These are phyloP conservation scores for Ophiostoma ulmi DNA, from an alignment of 2,329 filamentous ascomycete species.

Conservation along the genomic window DNA sequence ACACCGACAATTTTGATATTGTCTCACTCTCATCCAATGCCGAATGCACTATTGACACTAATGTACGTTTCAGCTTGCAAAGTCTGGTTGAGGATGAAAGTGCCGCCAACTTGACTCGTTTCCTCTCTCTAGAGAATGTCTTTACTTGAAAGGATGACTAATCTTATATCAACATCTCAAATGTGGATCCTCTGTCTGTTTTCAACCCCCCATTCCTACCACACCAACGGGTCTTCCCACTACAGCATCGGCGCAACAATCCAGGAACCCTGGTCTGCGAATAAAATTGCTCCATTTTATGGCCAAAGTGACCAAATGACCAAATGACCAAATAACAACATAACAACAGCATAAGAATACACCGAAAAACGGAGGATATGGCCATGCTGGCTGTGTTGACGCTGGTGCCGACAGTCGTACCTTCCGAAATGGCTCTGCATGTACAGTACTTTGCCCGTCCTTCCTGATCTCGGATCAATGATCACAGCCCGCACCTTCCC, in stretches of 20 bases:
- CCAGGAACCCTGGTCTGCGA: neutral
- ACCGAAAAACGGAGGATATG: too few species aligned
- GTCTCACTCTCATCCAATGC: neutral
- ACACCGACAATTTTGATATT: neutral
- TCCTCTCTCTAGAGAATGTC: neutral
- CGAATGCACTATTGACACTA: neutral
- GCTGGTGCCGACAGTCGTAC: too few species aligned
- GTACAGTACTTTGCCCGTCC: too few species aligned
- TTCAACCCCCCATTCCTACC: neutral
- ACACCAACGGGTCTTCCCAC: neutral
- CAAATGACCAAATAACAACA: too few species aligned
- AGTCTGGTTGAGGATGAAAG: neutral
- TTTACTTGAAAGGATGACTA: neutral
- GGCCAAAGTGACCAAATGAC: neutral
- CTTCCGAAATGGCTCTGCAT: too few species aligned
- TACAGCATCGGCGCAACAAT: neutral
- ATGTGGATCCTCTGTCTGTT: neutral
- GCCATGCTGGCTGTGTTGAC: too few species aligned
- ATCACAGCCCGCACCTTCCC: neutral
- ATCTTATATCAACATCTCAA: neutral
- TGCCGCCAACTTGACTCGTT: neutral
- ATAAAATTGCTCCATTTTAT: neutral
- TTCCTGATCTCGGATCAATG: too few species aligned
- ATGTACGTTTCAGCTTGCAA: neutral
- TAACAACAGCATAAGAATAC: too few species aligned